Conservation (phyloP, 768 basidiomycete species). For the Tulasnella sp. region DNA sequence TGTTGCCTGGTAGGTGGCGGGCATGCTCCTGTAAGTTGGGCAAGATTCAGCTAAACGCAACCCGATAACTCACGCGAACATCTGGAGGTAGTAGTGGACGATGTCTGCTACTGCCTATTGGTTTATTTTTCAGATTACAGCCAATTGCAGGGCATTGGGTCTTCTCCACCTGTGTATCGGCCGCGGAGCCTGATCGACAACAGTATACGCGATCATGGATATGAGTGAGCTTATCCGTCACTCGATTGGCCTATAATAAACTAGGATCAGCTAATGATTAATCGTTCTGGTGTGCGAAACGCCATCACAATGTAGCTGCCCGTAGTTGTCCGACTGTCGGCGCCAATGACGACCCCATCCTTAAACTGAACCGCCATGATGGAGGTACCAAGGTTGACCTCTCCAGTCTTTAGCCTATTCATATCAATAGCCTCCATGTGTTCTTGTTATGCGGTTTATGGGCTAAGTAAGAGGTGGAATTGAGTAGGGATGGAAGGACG, state of each 20-base stretch:
- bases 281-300: neutral
- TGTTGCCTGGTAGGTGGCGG: conserved; percentile 38
- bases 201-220: conserved; percentile 98
- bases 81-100: conserved; percentile 72
- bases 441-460: conserved; percentile 26
- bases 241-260: conserved; percentile 72
- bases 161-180: conserved; percentile 71
- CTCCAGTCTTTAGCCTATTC: conserved; percentile 79
- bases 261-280: neutral
- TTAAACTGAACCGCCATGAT: conserved; percentile 99
- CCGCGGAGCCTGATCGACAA: conserved; percentile 95
- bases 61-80: conserved; percentile 45
- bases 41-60: neutral
- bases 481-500: conserved; percentile 25
- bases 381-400: conserved; percentile 98
- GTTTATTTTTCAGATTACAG: neutral
- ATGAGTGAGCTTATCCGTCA: conserved; percentile 95
- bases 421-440: conserved; percentile 57
- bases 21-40: neutral
- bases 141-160: neutral
- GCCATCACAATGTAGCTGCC: conserved; percentile 83
- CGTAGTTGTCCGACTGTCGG: conserved; percentile 93
- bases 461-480: conserved; percentile 20
- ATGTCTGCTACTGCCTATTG: conserved; percentile 72
- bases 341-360: conserved; percentile 89